phyloP scores from a whole-genome alignment of 2,329 filamentous ascomycete species.

The Ophiostoma pallidulum region DNA sequence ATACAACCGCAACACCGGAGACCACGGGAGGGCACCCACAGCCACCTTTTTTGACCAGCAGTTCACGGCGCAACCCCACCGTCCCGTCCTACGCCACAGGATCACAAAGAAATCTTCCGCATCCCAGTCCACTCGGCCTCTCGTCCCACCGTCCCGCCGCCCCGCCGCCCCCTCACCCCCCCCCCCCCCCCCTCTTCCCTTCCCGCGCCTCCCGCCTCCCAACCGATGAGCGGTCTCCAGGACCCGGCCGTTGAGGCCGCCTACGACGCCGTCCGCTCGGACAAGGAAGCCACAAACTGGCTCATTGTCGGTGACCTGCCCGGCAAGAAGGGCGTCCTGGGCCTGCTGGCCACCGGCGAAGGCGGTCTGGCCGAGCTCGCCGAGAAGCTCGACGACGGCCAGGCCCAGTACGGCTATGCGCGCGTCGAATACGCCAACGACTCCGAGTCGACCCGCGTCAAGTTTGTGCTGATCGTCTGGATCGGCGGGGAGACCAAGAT shows the following conservation, averaged over 20 bases:
- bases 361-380: slow-evolving; percentile 53
- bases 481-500: slow-evolving; percentile 56
- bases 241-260: slow-evolving; percentile 51
- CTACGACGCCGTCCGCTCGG: slow-evolving; percentile 57
- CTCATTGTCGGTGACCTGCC: slow-evolving; percentile 54
- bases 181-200: background rate
- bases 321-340: slow-evolving; percentile 43
- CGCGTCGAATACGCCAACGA: slow-evolving; percentile 63
- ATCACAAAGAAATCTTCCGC: background rate
- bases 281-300: slow-evolving; percentile 59
- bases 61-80: background rate
- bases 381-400: slow-evolving; percentile 43
- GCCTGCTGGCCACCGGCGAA: slow-evolving; percentile 46
- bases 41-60: no score
- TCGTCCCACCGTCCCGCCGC: no score
- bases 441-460: slow-evolving; percentile 57
- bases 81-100: no score
- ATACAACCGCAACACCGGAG: no score
- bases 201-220: background rate
- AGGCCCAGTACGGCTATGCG: slow-evolving; percentile 58
- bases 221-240: slow-evolving; percentile 45
- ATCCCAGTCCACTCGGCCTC: background rate
- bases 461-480: slow-evolving; percentile 60
- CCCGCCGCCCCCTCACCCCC: background rate
- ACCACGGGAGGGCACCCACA: no score